These are phyloP conservation scores for Colletotrichum euphorbiae DNA, from an alignment of 2,329 filamentous ascomycete genomes.

Conservation along the genomic window DNA sequence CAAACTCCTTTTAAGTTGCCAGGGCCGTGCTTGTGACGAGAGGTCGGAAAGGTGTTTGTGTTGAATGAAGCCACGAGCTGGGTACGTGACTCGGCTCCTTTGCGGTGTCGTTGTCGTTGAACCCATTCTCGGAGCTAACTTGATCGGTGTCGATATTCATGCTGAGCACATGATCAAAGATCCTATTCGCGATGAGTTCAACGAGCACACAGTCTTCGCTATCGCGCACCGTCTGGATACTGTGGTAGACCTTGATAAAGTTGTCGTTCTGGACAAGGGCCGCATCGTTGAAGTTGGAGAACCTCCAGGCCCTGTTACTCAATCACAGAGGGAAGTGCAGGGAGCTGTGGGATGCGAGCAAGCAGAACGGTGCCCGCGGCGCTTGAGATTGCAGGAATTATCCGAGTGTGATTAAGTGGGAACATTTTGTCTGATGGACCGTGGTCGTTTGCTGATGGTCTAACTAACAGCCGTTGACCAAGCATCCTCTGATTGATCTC, in stretches of 20 bases:
- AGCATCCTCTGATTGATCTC: constrained; percentile 45
- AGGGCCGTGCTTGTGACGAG: constrained; percentile 48
- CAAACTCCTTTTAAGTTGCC: constrained; percentile 48
- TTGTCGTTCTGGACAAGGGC: constrained; percentile 39
- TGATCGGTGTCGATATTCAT: constrained; percentile 48
- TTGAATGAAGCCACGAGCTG: constrained; percentile 55
- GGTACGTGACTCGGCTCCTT: constrained; percentile 36
- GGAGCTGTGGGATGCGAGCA: constrained; percentile 30
- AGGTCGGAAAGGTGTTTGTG: constrained; percentile 54
- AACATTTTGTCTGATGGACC: no score
- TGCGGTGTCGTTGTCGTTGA: background rate
- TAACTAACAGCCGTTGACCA: background rate
- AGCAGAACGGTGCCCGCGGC: background rate
- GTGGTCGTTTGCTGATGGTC: background rate
- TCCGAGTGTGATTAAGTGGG: no score
- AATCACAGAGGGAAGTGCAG: constrained; percentile 28
- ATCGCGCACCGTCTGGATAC: constrained; percentile 57
- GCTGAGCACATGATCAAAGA: constrained; percentile 49
- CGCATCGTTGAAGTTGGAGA: constrained; percentile 37
- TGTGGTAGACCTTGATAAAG: constrained; percentile 52
- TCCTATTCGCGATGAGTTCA: constrained; percentile 47
- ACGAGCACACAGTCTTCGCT: constrained; percentile 63
- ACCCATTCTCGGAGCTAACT: background rate
- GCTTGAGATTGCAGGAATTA: background rate
- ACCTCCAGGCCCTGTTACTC: constrained; percentile 18